These are phyloP conservation scores for Epichloe hybrida DNA, from an alignment of 2,329 filamentous ascomycete genomes.

Conservation along the genomic window DNA sequence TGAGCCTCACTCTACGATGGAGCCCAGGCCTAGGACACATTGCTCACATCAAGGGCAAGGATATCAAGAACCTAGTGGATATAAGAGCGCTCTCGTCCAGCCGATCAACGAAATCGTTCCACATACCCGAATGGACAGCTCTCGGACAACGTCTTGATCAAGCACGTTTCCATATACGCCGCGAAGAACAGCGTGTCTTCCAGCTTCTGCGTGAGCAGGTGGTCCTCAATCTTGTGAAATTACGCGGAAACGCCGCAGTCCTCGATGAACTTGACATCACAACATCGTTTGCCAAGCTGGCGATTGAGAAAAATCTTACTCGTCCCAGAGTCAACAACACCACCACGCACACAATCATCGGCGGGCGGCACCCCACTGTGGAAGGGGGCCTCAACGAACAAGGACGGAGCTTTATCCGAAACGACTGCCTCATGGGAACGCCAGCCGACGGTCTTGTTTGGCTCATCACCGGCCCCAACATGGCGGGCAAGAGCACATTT, in stretches of 20 bases:
- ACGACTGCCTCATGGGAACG: slow-evolving; percentile 72
- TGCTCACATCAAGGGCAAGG: slow-evolving; percentile 77
- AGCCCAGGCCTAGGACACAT: slow-evolving; percentile 79
- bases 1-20: slow-evolving; percentile 69
- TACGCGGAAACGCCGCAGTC: slow-evolving; percentile 80
- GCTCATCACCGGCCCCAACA: slow-evolving; percentile 78
- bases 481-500: slow-evolving; percentile 96
- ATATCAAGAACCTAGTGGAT: slow-evolving; percentile 30
- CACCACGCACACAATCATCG: slow-evolving; percentile 61
- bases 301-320: slow-evolving; percentile 57
- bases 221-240: slow-evolving; percentile 66
- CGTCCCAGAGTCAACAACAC: slow-evolving; percentile 58
- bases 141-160: slow-evolving; percentile 73
- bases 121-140: slow-evolving; percentile 69
- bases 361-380: slow-evolving; percentile 84
- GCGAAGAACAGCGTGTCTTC: slow-evolving; percentile 76
- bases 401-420: slow-evolving; percentile 69
- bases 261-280: slow-evolving; percentile 88
- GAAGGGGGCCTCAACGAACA: slow-evolving; percentile 68
- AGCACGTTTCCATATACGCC: slow-evolving; percentile 60
- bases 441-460: slow-evolving; percentile 49
- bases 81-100: slow-evolving; percentile 52
- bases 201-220: slow-evolving; percentile 59
- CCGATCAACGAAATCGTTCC: slow-evolving; percentile 74
- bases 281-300: slow-evolving; percentile 71